Base-by-base conservation (phyloP, 73 alveolate genomes). In the Diophrys appendiculata region DNA sequence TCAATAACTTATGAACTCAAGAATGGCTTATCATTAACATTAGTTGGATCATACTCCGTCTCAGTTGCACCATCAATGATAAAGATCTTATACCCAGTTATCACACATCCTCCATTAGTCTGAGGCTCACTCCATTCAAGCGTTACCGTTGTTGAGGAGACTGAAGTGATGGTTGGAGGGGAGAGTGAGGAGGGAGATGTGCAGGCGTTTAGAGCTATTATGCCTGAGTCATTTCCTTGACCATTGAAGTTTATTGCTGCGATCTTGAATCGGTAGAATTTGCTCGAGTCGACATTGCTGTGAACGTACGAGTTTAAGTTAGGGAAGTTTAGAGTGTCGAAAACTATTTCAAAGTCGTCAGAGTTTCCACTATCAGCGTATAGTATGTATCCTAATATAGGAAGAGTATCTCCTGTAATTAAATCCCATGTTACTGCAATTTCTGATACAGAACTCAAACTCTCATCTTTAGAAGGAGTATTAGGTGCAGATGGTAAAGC, bases 61-160 rank as follows among this genome's bases (percentile, higher is more conserved):
- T 52, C 68, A n/a, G 23, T 24, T 23, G 84, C 92, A 29, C 88
- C 83, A 72, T 82, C 87, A 29, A 54, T 82, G 29, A 80, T 80
- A 69, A 70, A 90, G 2, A 90, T 90, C 76, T 55, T 81, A 64
- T 86, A 90, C 33, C 96, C 96, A 33, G 70, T 76, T 26, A 90
- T 81, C 18, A 35, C 70, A 64, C 96, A 90, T 34, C 96, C 96
- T 24, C 96, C 96, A 65, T 86, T 83, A 3, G 72, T 32, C 5
- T 22, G 25, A 13, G 96, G 96, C 31, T 68, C 80, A 11, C 68
- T 75, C 96, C 96, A 90, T 0, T 27, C 31, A n/a, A 90, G 73
- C 52, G 55, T 29, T 1, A 90, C 82, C 24, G 77, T 43, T 31
- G 84, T 86, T 69, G 64, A 22, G 11, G 92, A 68, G 53, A 84